Evolutionary conservation across 1,284 basidiomycete species (phyloP), one percentile per base, ranked within the genome.

Genomic region (Ganoderma sinense): DNA sequence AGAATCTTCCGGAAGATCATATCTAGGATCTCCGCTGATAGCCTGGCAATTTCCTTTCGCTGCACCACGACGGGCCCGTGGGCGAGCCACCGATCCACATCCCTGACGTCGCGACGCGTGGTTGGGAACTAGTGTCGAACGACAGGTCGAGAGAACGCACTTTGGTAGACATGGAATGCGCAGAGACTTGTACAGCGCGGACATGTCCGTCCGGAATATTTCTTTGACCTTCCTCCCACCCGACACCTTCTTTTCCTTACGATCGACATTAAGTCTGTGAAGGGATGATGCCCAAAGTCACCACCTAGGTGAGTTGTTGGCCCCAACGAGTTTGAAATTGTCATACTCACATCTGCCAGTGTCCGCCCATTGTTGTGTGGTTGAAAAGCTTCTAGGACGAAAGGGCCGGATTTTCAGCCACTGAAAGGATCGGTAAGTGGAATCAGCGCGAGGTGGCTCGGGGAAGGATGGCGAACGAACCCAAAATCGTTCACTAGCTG

Each of bases 51-150:
- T 14, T 33, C 55, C 2, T 56, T 48, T 13, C 29, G 63, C 33
- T 68, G 62, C 4, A 20, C 2, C 2, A 39, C 33, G 1, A 40
- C 2, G 11, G n/a, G 4, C 5, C 58, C 60, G 16, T 26, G 48
- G 13, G 39, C 36, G n/a, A 61, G 59, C 65, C 65, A 67, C 11
- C 31, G 29, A 23, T 62, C 33, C 14, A 67, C 26, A 14, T 55
- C 33, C 23, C 59, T 65, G 8, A 4, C 20, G n/a, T 59, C 20
- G 16, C n/a, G n/a, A 16, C 16, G 16, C 18, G 31, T 45, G 33
- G 29, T 36, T 36, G n/a, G 23, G 40, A 8, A 26, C 48, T 13
- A 51, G 13, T 18, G 48, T 51, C 7, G 11, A 16, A 13, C 48
- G 14, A 51, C 1, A 11, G 23, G 26, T 10, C 23, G 10, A 60